A percentile compares a stretch with the other conserved stretches of the same genome.
Conservation (phyloP, 2,329 filamentous ascomycete species). For the Cladophialophora bantiana region DNA sequence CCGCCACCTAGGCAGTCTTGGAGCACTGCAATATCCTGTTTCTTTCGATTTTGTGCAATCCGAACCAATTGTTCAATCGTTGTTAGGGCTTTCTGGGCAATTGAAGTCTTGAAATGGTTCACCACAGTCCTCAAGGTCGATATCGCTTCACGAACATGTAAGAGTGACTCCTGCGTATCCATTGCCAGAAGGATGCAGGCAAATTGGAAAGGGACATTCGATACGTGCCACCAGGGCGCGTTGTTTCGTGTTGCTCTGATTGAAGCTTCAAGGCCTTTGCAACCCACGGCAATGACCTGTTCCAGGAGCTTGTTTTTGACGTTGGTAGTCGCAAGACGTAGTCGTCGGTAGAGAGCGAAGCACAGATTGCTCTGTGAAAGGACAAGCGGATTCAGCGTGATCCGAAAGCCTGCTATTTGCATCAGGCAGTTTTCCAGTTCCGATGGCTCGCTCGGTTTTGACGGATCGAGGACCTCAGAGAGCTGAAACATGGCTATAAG, state of each 20-base stretch:
- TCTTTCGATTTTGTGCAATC: background rate
- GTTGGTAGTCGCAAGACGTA: background rate
- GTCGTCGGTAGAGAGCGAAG: background rate
- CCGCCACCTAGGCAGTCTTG: background rate
- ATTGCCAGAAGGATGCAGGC: conserved; percentile 29
- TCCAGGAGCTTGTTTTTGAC: background rate
- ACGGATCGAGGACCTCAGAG: conserved; percentile 6
- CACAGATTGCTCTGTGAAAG: background rate
- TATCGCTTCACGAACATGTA: background rate
- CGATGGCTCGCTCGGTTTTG: background rate
- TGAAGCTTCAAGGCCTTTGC: background rate
- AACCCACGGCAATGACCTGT: background rate
- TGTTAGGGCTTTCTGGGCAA: background rate
- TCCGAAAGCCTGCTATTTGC: background rate
- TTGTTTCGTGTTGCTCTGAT: background rate
- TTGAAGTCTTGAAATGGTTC: background rate
- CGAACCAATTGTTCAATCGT: background rate
- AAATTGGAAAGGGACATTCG: conserved; percentile 37
- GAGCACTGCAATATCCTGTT: background rate
- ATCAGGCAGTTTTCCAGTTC: background rate
- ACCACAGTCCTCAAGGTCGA: background rate
- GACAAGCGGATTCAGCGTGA: background rate
- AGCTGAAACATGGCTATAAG: conserved; percentile 8
- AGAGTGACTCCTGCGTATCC: conserved; percentile 26
- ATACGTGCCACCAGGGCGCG: conserved; percentile 37